Percentiles rank a stretch among this genome's conserved stretches.
Conservation (phyloP, 768 basidiomycete species). For the Crepidotus variabilis region DNA sequence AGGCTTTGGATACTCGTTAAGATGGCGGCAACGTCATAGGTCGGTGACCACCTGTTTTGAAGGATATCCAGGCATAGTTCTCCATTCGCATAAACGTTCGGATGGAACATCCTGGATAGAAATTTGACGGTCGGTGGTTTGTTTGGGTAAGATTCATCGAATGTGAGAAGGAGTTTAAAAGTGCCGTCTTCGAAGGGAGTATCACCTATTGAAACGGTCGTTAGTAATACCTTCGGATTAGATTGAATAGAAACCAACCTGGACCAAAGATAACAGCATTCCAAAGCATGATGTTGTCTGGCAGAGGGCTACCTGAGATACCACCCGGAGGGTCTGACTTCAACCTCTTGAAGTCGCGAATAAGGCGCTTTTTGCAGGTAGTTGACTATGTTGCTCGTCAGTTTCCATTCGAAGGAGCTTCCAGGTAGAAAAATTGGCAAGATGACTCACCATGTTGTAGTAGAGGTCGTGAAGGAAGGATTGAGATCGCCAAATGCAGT, state of each 20-base stretch:
- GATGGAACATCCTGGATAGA: slow-evolving; percentile 97
- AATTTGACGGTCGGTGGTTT: slow-evolving; percentile 98
- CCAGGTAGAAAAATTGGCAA: not conserved
- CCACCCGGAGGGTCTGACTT: slow-evolving; percentile 94
- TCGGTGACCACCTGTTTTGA: slow-evolving; percentile 98
- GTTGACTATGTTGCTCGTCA: slow-evolving; percentile 60
- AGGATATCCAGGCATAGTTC: slow-evolving; percentile 98
- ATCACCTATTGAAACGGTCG: slow-evolving; percentile 56
- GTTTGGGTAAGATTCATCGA: slow-evolving; percentile 98
- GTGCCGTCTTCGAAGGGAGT: slow-evolving; percentile 99
- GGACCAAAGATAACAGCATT: slow-evolving; percentile 99
- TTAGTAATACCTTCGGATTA: not conserved
- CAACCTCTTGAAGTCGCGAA: slow-evolving; percentile 96
- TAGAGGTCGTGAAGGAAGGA: not conserved
- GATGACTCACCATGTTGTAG: not conserved
- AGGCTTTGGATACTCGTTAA: slow-evolving; percentile 94
- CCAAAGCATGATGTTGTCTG: slow-evolving; percentile 99
- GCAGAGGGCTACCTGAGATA: slow-evolving; percentile 94
- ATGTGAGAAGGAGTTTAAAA: slow-evolving; percentile 92
- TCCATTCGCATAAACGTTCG: slow-evolving; percentile 97
- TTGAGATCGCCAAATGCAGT: not conserved
- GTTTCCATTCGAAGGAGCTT: not conserved
- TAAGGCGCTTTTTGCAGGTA: slow-evolving; percentile 90
- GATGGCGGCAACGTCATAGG: slow-evolving; percentile 98
- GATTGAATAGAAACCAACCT: slow-evolving; percentile 46